Evolutionary conservation across 768 basidiomycete species (phyloP).

Genomic region (Inosperma sp.): DNA sequence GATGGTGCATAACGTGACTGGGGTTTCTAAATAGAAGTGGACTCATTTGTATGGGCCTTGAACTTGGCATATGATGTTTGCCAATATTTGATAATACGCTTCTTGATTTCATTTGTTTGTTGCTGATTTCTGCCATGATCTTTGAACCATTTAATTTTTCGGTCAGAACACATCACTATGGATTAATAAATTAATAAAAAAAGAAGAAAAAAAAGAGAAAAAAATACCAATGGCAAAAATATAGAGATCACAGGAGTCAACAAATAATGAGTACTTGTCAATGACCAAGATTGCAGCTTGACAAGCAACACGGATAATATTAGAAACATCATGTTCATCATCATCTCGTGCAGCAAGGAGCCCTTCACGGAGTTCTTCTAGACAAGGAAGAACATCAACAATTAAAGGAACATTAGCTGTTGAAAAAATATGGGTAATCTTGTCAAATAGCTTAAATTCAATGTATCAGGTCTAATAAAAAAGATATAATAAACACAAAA

Average conservation of each 20-base stretch:
- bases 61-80: too few species aligned
- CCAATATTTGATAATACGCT: too few species aligned
- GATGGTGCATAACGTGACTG: too few species aligned
- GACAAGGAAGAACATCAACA: constrained; percentile 11
- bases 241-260: constrained; percentile 17
- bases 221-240: constrained; percentile 18
- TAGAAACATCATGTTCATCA: constrained; percentile 11
- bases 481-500: not conserved
- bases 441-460: constrained; percentile 22
- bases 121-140: not conserved
- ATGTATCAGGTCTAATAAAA: not conserved
- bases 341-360: constrained; percentile 17
- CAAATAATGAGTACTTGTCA: constrained; percentile 15
- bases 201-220: constrained; percentile 16
- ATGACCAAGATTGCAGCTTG: constrained; percentile 18
- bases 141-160: constrained; percentile 21
- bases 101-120: not conserved
- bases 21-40: too few species aligned
- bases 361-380: constrained; percentile 11
- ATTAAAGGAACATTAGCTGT: constrained; percentile 19
- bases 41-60: too few species aligned
- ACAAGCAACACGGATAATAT: constrained; percentile 17
- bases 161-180: constrained; percentile 21
- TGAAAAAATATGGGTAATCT: constrained; percentile 25
- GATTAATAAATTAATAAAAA: not conserved